Evolutionary conservation across 495 filamentous ascomycete species (phyloP).

Genomic region (Friedmanniomyces simplex): DNA sequence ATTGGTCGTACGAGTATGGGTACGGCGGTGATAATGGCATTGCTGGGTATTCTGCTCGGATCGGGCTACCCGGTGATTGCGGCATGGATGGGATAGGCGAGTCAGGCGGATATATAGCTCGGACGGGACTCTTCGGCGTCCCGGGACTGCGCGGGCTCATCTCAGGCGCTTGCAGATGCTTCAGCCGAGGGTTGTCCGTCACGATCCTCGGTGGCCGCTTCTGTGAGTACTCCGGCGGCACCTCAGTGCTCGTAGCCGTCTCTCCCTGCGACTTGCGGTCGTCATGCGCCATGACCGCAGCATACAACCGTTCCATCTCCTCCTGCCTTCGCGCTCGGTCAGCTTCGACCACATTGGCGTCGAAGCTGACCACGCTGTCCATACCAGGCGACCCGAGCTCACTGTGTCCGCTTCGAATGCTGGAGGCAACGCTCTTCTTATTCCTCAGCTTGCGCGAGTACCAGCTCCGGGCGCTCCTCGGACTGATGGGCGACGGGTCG

Average conservation of each 20-base stretch:
- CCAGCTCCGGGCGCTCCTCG: conserved; percentile 31
- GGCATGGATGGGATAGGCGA: conserved; percentile 12
- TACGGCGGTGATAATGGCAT: conserved; percentile 4
- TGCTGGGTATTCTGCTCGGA: conserved; percentile 9
- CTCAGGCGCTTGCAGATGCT: conserved; percentile 10
- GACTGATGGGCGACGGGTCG: conserved; percentile 26
- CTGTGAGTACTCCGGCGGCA: conserved; percentile 10
- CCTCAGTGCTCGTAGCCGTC: background rate
- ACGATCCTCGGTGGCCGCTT: conserved; percentile 11
- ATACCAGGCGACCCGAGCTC: conserved; percentile 25
- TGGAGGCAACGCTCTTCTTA: conserved; percentile 32
- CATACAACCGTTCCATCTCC: conserved; percentile 83
- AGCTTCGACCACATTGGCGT: conserved; percentile 60
- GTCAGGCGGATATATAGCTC: conserved; percentile 34
- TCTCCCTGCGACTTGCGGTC: conserved; percentile 41
- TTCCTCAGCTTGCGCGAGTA: conserved; percentile 27
- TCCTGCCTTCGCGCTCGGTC: conserved; percentile 63
- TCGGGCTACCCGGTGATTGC: conserved; percentile 11
- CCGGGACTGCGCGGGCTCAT: conserved; percentile 17
- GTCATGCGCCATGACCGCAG: conserved; percentile 82
- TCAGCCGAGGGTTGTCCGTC: conserved; percentile 11
- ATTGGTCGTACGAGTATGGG: background rate
- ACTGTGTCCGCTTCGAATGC: conserved; percentile 26
- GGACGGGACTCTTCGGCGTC: conserved; percentile 18
- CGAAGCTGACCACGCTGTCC: conserved; percentile 51